These are phyloP conservation scores for Jaltomata sinuosa DNA, from an alignment of 257 asterid genomes.

Conservation along the genomic window DNA sequence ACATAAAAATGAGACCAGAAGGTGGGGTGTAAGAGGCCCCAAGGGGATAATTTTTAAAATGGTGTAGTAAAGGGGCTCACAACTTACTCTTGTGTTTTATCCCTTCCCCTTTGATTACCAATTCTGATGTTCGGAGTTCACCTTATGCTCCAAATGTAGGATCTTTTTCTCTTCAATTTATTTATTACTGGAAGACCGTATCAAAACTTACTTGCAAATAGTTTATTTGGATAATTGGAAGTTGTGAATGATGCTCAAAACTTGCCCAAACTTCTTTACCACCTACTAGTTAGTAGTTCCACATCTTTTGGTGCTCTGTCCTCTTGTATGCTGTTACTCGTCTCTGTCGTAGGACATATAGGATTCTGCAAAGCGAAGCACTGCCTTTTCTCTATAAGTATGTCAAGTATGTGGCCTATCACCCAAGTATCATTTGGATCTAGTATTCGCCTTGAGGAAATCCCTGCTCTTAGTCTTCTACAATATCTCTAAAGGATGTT, in stretches of 20 bases:
- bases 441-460: background rate
- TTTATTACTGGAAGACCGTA: background rate
- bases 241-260: background rate
- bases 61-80: background rate
- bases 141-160: background rate
- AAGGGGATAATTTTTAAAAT: background rate
- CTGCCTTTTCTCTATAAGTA: background rate
- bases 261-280: background rate
- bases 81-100: background rate
- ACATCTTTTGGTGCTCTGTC: background rate
- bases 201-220: background rate
- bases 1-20: background rate
- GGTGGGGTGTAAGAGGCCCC: background rate
- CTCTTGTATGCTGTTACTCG: background rate
- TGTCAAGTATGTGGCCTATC: background rate
- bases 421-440: background rate
- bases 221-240: background rate
- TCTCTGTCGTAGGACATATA: background rate
- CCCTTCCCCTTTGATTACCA: background rate
- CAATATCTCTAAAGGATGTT: background rate
- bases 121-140: background rate
- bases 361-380: background rate
- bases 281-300: background rate
- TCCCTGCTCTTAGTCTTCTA: background rate
- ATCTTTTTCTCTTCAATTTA: background rate